Evolutionary conservation across 1,139 yeast species (phyloP).

Genomic region (Schwanniomyces etchellsii): DNA sequence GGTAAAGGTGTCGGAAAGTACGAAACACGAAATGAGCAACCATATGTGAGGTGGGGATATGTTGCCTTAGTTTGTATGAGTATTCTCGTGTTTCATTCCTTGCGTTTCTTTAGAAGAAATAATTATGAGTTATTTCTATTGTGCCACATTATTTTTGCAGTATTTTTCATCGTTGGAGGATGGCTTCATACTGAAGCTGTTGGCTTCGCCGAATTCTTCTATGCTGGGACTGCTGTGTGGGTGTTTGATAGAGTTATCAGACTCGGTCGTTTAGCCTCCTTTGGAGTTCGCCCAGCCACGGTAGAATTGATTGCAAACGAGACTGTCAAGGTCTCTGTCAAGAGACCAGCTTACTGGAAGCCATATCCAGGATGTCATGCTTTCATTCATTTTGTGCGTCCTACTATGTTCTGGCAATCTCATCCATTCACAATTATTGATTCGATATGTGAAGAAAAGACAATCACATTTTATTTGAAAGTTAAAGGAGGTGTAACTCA

Average conservation of each 20-base stretch:
- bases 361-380: constrained; percentile 49
- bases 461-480: constrained; percentile 24
- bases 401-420: constrained; percentile 36
- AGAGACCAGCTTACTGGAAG: constrained; percentile 37
- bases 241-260: constrained; percentile 35
- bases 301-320: constrained; percentile 31
- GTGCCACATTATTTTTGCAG: constrained; percentile 55
- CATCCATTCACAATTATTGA: constrained; percentile 41
- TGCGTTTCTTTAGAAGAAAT: constrained; percentile 45
- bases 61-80: constrained; percentile 36
- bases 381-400: constrained; percentile 38
- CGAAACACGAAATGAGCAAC: constrained; percentile 27
- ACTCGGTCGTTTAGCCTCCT: constrained; percentile 24
- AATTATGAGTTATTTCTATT: constrained; percentile 61
- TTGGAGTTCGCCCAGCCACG: constrained; percentile 35
- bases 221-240: constrained; percentile 40
- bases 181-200: constrained; percentile 51
- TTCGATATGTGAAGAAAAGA: constrained; percentile 23
- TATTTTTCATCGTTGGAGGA: constrained; percentile 49
- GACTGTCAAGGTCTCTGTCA: constrained; percentile 35
- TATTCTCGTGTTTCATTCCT: constrained; percentile 42
- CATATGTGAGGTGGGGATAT: constrained; percentile 51
- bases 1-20: constrained; percentile 23
- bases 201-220: constrained; percentile 38
- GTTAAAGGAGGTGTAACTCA: constrained; percentile 36